Percentiles rank a stretch among this genome's conserved stretches.
These are phyloP conservation scores for Vanilla planifolia DNA, from an alignment of 106 monocot genomes.

Conservation along the genomic window DNA sequence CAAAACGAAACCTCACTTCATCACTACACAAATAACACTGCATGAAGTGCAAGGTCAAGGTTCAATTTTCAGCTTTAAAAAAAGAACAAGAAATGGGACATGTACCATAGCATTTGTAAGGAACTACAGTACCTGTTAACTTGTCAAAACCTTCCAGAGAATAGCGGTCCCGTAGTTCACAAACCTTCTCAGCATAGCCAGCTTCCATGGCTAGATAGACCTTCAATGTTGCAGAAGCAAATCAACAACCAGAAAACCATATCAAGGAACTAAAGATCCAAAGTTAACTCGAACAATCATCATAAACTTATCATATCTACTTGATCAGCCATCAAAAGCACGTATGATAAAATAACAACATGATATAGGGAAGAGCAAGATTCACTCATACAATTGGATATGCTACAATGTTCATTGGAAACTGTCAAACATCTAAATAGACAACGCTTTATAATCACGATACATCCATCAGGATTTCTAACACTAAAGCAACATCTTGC, in stretches of 20 bases:
- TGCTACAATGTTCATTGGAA: no score
- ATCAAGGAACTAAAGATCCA: neutral
- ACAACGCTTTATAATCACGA: no score
- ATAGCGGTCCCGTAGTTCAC: slow-evolving; percentile 75
- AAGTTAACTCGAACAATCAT: neutral
- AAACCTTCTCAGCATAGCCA: slow-evolving; percentile 91
- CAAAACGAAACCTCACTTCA: neutral
- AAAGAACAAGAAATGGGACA: neutral
- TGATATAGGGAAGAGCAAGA: no score
- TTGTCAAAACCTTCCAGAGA: slow-evolving; percentile 78
- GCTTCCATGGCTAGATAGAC: slow-evolving; percentile 91
- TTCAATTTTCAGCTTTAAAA: neutral
- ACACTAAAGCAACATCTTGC: no score
- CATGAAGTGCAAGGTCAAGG: neutral
- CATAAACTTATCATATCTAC: no score
- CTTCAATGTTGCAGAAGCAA: slow-evolving; percentile 27
- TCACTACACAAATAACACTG: no score
- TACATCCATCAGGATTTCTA: no score
- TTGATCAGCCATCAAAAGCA: no score
- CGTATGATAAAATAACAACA: no score
- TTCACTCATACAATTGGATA: no score
- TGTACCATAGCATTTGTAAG: neutral
- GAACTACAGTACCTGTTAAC: slow-evolving; percentile 38
- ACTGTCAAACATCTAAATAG: no score
- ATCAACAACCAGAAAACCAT: neutral